phyloP scores from a whole-genome alignment of 768 basidiomycete genomes.

The Nidularia sp. region DNA sequence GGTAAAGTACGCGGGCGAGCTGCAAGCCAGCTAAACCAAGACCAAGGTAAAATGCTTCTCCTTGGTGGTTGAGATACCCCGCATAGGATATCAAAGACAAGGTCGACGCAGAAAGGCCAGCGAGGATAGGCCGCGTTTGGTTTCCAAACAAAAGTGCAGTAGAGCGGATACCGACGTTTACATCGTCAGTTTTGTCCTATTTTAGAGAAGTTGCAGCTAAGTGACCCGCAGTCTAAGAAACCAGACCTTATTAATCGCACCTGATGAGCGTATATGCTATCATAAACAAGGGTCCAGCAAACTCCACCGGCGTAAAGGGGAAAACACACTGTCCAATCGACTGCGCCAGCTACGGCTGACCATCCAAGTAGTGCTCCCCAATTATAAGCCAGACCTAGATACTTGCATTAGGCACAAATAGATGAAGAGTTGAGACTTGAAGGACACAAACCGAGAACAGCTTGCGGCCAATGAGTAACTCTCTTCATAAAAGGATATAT shows the following conservation, averaged over 20 bases:
- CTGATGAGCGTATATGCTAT: conserved; percentile 98
- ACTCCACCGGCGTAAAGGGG: conserved; percentile 90
- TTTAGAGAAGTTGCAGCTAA: too few species aligned
- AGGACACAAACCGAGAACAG: conserved; percentile 73
- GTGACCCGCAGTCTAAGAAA: background rate
- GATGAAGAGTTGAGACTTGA: background rate
- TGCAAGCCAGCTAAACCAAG: conserved; percentile 71
- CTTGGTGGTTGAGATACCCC: conserved; percentile 76
- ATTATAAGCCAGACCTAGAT: conserved; percentile 86
- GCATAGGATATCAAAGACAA: conserved; percentile 74
- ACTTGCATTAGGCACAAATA: background rate
- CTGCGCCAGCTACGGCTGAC: conserved; percentile 84
- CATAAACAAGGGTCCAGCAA: conserved; percentile 95
- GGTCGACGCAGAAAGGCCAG: conserved; percentile 67
- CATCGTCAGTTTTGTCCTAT: conserved; percentile 91
- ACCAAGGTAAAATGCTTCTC: conserved; percentile 76
- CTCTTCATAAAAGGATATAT: conserved; percentile 98
- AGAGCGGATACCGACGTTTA: conserved; percentile 83
- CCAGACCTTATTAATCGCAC: conserved; percentile 25
- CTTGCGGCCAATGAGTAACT: conserved; percentile 95
- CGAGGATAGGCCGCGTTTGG: conserved; percentile 70
- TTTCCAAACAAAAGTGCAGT: conserved; percentile 90
- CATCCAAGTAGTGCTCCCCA: conserved; percentile 97
- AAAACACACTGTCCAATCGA: conserved; percentile 78
- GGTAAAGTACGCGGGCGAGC: conserved; percentile 69